Percentiles rank a stretch among this genome's conserved stretches.
Evolutionary conservation across 345 rosid genomes (phyloP).

Genomic region (Syzygium oleosum): DNA sequence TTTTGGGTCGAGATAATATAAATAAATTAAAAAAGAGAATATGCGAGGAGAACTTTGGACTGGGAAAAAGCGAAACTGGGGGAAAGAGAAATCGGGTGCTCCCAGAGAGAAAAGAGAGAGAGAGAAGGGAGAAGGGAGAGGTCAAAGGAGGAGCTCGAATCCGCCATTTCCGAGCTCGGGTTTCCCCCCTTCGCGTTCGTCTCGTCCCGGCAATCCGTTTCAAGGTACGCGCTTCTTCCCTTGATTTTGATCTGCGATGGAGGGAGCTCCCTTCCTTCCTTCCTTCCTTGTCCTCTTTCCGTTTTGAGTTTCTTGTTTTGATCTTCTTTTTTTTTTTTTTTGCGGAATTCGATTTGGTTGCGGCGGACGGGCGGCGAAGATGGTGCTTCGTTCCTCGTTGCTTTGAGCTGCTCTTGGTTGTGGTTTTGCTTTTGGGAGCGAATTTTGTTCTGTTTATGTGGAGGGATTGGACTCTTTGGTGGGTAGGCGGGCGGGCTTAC

Average conservation of each 20-base stretch:
- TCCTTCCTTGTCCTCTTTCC: too few species aligned
- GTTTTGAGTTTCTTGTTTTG: neutral
- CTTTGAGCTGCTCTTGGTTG: too few species aligned
- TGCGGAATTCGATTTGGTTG: neutral
- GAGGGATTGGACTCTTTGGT: neutral
- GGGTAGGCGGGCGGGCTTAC: too few species aligned
- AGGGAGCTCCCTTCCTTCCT: neutral
- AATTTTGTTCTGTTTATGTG: neutral
- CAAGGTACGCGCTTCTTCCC: neutral
- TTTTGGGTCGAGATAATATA: neutral
- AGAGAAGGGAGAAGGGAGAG: neutral
- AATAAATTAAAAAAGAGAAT: neutral
- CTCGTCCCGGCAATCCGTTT: neutral
- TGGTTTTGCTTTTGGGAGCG: neutral
- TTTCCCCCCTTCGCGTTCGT: neutral
- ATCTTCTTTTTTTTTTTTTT: neutral
- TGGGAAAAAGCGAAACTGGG: neutral
- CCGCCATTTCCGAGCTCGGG: neutral
- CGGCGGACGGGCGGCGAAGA: neutral
- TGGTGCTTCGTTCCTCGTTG: too few species aligned
- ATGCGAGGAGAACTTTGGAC: neutral
- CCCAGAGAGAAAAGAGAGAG: neutral
- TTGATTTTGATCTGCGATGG: neutral
- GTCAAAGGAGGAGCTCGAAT: neutral
- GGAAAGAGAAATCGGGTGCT: neutral